Evolutionary conservation across 2,329 filamentous ascomycete species (phyloP).

Genomic region (Ascochyta rabiei): DNA sequence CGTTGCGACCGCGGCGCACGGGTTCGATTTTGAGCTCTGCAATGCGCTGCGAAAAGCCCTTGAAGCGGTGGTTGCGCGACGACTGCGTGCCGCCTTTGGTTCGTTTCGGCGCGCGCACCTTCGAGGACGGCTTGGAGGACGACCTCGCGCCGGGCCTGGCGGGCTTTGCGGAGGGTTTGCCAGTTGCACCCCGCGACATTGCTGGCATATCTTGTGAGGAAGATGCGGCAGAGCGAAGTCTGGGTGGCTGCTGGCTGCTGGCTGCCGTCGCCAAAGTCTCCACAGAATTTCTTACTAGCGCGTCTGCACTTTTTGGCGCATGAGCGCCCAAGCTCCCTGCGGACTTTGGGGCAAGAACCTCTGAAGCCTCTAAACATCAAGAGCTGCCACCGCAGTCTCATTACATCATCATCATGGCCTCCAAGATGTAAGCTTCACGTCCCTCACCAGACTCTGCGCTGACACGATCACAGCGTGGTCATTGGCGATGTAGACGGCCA

Average conservation of each 20-base stretch:
- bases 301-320: conserved; percentile 17
- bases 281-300: conserved; percentile 41
- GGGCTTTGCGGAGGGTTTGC: conserved; percentile 12
- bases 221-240: conserved; percentile 10
- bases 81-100: conserved; percentile 73
- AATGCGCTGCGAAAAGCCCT: conserved; percentile 89
- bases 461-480: conserved; percentile 66
- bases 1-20: conserved; percentile 83
- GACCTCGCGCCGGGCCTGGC: conserved; percentile 21
- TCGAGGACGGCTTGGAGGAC: conserved; percentile 25
- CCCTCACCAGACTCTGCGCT: conserved; percentile 2
- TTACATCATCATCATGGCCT: conserved; percentile 53
- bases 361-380: conserved; percentile 10
- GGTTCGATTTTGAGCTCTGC: conserved; percentile 93
- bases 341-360: conserved; percentile 9
- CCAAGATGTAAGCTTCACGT: conserved; percentile 57
- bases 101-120: conserved; percentile 63
- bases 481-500: conserved; percentile 83
- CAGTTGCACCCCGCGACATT: conserved; percentile 48
- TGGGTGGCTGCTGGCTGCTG: conserved; percentile 13
- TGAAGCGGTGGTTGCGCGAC: conserved; percentile 85
- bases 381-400: background rate
- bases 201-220: conserved; percentile 48
- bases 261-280: conserved; percentile 23
- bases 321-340: background rate